These are phyloP conservation scores for Podospora tetraspora DNA, from an alignment of 495 filamentous ascomycete genomes.

Conservation along the genomic window DNA sequence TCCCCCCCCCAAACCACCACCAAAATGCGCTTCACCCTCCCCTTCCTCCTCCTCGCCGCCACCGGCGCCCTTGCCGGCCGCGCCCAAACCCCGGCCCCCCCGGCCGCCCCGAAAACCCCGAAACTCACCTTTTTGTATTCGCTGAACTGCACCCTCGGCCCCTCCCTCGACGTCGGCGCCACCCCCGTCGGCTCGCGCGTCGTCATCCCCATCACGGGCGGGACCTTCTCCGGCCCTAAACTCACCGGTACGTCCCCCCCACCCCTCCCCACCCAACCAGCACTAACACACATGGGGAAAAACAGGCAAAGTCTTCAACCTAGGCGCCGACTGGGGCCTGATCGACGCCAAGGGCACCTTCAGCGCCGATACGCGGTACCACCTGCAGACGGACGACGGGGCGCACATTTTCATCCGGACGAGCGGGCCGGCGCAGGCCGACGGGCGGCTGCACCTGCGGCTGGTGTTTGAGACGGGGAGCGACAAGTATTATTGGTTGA, in stretches of 20 bases:
- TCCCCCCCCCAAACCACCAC: neutral
- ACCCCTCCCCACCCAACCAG: too few relatives aligned
- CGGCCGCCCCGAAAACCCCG: slow-evolving; percentile 13
- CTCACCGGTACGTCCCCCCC: slow-evolving; percentile 13
- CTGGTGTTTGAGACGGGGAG: slow-evolving; percentile 27
- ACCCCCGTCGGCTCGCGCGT: slow-evolving; percentile 17
- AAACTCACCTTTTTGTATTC: slow-evolving; percentile 27
- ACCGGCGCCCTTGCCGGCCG: neutral
- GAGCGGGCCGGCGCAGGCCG: slow-evolving; percentile 23
- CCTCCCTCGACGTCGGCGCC: slow-evolving; percentile 15
- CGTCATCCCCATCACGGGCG: slow-evolving; percentile 27
- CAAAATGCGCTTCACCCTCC: neutral
- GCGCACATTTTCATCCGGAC: slow-evolving; percentile 30
- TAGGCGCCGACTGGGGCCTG: slow-evolving; percentile 30
- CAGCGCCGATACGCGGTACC: slow-evolving; percentile 29
- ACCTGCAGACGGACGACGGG: slow-evolving; percentile 27
- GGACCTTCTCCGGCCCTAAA: slow-evolving; percentile 20
- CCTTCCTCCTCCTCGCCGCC: neutral
- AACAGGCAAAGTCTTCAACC: slow-evolving; percentile 27
- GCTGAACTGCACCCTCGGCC: slow-evolving; percentile 24
- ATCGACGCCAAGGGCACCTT: slow-evolving; percentile 20
- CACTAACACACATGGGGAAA: neutral
- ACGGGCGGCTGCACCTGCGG: slow-evolving; percentile 24
- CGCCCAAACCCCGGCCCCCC: neutral
- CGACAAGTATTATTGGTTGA: slow-evolving; percentile 27